Percentiles rank a stretch among this genome's conserved stretches.
Conservation (phyloP, 2,329 filamentous ascomycete species). For the Zasmidium angulare region DNA sequence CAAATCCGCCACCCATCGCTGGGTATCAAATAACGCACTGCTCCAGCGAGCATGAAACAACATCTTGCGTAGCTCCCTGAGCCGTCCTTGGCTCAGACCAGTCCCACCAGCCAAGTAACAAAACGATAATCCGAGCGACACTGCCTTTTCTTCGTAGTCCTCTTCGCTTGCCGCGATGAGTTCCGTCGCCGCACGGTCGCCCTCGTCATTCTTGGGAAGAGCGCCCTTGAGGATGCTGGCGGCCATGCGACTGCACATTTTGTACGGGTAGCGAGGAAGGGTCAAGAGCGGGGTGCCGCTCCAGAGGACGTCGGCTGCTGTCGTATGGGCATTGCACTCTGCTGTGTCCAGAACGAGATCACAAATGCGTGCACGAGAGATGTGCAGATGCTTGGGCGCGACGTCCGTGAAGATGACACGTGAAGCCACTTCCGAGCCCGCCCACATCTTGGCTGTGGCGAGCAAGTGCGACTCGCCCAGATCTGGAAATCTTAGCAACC, state of each 20-base stretch:
- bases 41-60: constrained; percentile 82
- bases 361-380: constrained; percentile 84
- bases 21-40: constrained; percentile 87
- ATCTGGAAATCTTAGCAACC: constrained; percentile 96
- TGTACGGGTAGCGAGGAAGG: constrained; percentile 86
- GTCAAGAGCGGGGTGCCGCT: constrained; percentile 91
- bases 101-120: constrained; percentile 52
- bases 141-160: constrained; percentile 79
- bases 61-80: constrained; percentile 76
- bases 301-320: constrained; percentile 94
- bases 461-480: constrained; percentile 83
- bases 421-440: constrained; percentile 76
- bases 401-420: constrained; percentile 96
- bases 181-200: constrained; percentile 66
- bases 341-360: constrained; percentile 96
- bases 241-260: constrained; percentile 99
- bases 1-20: constrained; percentile 84
- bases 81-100: constrained; percentile 55
- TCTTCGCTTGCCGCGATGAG: constrained; percentile 76
- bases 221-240: constrained; percentile 91
- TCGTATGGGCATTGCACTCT: constrained; percentile 97
- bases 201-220: constrained; percentile 69
- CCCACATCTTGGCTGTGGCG: constrained; percentile 79
- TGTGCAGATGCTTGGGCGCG: constrained; percentile 90
- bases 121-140: constrained; percentile 64